Conservation (phyloP, 2,329 filamentous ascomycete genomes). For the Tolypocladium album region DNA sequence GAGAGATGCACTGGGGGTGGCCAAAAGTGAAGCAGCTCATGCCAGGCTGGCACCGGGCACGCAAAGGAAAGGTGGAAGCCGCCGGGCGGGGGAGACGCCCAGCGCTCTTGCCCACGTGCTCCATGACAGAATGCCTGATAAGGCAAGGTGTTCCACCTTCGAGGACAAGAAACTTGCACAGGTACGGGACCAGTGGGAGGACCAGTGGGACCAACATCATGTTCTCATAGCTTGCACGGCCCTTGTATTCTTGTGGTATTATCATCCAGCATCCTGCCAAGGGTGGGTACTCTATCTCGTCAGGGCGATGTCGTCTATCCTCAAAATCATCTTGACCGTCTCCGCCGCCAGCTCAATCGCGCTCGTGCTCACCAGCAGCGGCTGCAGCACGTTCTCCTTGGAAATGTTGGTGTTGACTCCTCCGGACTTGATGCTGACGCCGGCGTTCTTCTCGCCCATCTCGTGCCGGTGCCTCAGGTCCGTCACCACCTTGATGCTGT, state of each 20-base stretch:
- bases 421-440: slow-evolving; percentile 95
- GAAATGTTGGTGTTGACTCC: slow-evolving; percentile 95
- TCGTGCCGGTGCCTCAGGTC: slow-evolving; percentile 91
- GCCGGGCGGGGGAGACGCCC: neutral
- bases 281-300: slow-evolving; percentile 33
- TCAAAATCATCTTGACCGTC: slow-evolving; percentile 89
- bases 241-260: slow-evolving; percentile 18
- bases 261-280: slow-evolving; percentile 23
- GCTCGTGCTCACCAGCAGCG: slow-evolving; percentile 90
- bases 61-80: neutral
- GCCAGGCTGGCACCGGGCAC: neutral
- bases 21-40: neutral
- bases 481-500: slow-evolving; percentile 98
- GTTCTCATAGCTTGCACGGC: neutral
- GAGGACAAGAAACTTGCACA: neutral
- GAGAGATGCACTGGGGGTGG: neutral
- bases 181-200: too few relatives aligned
- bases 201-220: neutral
- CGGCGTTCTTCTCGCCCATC: slow-evolving; percentile 88
- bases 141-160: too few relatives aligned
- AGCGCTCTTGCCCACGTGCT: neutral
- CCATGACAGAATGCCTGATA: neutral
- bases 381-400: slow-evolving; percentile 94
- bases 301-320: slow-evolving; percentile 57
- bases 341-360: slow-evolving; percentile 94